phyloP scores from a whole-genome alignment of 2,329 filamentous ascomycete genomes.

The Aspergillus ibericus region DNA sequence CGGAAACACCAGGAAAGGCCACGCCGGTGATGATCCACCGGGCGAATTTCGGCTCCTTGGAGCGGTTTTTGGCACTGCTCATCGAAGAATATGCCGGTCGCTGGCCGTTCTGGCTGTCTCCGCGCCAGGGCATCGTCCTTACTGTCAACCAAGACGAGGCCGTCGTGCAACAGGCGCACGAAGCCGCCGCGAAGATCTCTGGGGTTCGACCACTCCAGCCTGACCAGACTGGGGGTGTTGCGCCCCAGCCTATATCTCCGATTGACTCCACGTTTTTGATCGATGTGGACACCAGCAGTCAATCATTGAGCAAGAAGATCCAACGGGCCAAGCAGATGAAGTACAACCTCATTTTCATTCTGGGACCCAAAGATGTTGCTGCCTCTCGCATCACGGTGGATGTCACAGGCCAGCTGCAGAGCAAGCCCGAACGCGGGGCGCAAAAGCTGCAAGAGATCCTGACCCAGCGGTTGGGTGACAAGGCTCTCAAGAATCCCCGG shows the following conservation, averaged over 20 bases:
- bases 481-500: slow-evolving; percentile 34
- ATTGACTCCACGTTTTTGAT: slow-evolving; percentile 65
- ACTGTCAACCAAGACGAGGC: slow-evolving; percentile 62
- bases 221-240: slow-evolving; percentile 21
- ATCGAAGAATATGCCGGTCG: slow-evolving; percentile 79
- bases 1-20: slow-evolving; percentile 56
- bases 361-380: slow-evolving; percentile 67
- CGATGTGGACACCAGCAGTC: slow-evolving; percentile 66
- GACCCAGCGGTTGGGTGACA: slow-evolving; percentile 24
- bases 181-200: slow-evolving; percentile 54
- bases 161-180: slow-evolving; percentile 48
- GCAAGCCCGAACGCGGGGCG: slow-evolving; percentile 35
- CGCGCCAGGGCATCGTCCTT: slow-evolving; percentile 72
- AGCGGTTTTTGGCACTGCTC: slow-evolving; percentile 79
- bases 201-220: slow-evolving; percentile 35
- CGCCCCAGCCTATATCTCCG: slow-evolving; percentile 45
- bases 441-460: slow-evolving; percentile 30
- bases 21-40: slow-evolving; percentile 80
- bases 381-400: slow-evolving; percentile 54
- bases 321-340: slow-evolving; percentile 69
- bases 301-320: slow-evolving; percentile 67
- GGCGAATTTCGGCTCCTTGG: slow-evolving; percentile 79
- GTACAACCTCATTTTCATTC: slow-evolving; percentile 71
- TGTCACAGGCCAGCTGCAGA: slow-evolving; percentile 43
- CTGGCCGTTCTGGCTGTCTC: slow-evolving; percentile 89